Evolutionary conservation across 768 basidiomycete species (phyloP).

Genomic region (Xerocomus potaroensis): DNA sequence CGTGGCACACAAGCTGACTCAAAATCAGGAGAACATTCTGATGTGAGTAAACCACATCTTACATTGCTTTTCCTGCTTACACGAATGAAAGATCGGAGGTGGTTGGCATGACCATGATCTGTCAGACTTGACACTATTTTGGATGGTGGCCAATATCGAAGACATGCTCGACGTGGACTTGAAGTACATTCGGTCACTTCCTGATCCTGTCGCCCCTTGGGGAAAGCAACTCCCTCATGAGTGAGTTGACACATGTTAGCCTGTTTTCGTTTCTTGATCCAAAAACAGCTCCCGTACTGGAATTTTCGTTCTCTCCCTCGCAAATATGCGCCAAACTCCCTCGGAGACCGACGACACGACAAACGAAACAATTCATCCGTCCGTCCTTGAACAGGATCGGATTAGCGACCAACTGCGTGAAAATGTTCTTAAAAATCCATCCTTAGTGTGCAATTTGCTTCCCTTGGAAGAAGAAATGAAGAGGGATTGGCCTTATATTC

Average conservation of each 20-base stretch:
- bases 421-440: slow-evolving; percentile 39
- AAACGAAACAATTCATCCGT: slow-evolving; percentile 58
- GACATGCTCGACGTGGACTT: slow-evolving; percentile 54
- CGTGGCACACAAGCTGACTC: not conserved
- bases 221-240: slow-evolving; percentile 59
- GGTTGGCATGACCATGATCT: slow-evolving; percentile 67
- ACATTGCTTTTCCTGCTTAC: not conserved
- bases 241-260: slow-evolving; percentile 35
- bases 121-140: slow-evolving; percentile 56
- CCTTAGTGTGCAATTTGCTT: slow-evolving; percentile 40
- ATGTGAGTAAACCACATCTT: slow-evolving; percentile 5
- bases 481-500: slow-evolving; percentile 43
- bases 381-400: slow-evolving; percentile 45
- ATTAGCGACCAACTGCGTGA: slow-evolving; percentile 33
- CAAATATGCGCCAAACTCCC: slow-evolving; percentile 47
- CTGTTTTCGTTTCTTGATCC: not conserved
- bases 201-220: slow-evolving; percentile 54
- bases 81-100: slow-evolving; percentile 53
- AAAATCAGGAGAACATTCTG: slow-evolving; percentile 27
- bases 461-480: slow-evolving; percentile 52
- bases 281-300: slow-evolving; percentile 46
- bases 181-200: slow-evolving; percentile 46
- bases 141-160: slow-evolving; percentile 61
- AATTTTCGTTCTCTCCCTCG: slow-evolving; percentile 46
- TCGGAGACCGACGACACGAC: slow-evolving; percentile 41